phyloP scores from a whole-genome alignment of 1,284 basidiomycete genomes.

The Puccinia triticina region DNA sequence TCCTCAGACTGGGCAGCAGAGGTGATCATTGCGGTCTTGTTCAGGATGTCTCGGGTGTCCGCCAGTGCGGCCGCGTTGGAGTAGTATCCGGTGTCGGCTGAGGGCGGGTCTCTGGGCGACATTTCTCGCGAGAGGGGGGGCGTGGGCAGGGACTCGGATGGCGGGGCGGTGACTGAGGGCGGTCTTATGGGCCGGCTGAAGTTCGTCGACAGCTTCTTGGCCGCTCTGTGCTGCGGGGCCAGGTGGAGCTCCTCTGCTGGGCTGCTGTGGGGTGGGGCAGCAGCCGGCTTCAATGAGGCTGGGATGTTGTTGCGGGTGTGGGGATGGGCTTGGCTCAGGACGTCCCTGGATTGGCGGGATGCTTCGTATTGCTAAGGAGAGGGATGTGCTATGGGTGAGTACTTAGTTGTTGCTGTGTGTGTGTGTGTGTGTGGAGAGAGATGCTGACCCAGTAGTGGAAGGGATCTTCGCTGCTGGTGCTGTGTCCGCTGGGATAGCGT shows the following conservation, averaged over 20 bases:
- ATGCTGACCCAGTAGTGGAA: conserved; percentile 41
- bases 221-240: not conserved
- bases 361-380: conserved; percentile 39
- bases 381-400: not conserved
- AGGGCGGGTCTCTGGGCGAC: conserved; percentile 9
- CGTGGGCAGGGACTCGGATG: not conserved
- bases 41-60: not conserved
- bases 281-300: not conserved
- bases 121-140: conserved; percentile 22
- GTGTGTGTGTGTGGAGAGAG: not conserved
- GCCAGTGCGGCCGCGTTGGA: not conserved
- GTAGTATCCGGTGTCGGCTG: not conserved
- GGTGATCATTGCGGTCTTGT: not conserved
- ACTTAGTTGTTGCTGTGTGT: not conserved
- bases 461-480: conserved; percentile 27
- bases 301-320: conserved; percentile 5
- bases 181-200: conserved; percentile 31
- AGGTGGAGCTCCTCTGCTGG: not conserved
- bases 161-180: not conserved
- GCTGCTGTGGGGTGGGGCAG: not conserved
- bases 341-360: conserved; percentile 13
- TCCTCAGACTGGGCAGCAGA: too few relatives aligned
- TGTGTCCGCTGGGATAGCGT: conserved; percentile 29
- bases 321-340: not conserved
- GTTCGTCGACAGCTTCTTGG: conserved; percentile 11